Evolutionary conservation across 2,329 filamentous ascomycete species (phyloP).

Genomic region (Phialemonium atrogriseum): DNA sequence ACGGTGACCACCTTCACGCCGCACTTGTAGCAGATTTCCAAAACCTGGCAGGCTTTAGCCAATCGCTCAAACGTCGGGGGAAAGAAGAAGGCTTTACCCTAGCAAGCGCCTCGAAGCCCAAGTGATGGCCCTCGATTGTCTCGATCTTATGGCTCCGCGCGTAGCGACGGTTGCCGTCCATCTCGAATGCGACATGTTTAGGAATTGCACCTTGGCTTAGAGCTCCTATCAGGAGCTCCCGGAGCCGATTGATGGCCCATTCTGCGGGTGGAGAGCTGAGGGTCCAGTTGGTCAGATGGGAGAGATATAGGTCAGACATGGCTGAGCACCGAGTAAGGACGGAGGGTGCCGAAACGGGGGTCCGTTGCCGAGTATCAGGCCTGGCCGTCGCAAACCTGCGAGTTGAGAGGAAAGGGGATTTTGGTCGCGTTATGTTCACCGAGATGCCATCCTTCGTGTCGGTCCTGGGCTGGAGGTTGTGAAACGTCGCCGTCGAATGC

Average conservation of each 20-base stretch:
- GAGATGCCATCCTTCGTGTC: too few species aligned
- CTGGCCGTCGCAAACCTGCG: neutral
- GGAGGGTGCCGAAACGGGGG: too few species aligned
- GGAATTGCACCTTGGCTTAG: constrained; percentile 87
- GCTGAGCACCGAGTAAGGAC: too few species aligned
- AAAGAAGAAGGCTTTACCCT: constrained; percentile 45
- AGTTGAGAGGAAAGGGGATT: too few species aligned
- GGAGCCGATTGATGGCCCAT: constrained; percentile 72
- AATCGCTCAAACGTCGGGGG: constrained; percentile 10
- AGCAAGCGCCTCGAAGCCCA: constrained; percentile 91
- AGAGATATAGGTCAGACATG: constrained; percentile 48
- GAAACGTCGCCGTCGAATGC: too few species aligned
- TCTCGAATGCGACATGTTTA: constrained; percentile 96
- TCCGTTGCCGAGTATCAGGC: too few species aligned
- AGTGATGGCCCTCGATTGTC: constrained; percentile 89
- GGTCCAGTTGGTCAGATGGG: constrained; percentile 56
- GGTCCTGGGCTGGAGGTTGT: too few species aligned
- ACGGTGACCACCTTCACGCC: constrained; percentile 96
- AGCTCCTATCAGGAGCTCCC: constrained; percentile 80
- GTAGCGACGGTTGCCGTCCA: constrained; percentile 96
- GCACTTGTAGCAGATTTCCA: constrained; percentile 97
- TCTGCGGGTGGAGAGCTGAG: constrained; percentile 83
- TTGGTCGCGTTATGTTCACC: too few species aligned
- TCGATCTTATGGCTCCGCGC: constrained; percentile 87
- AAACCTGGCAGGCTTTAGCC: constrained; percentile 49